phyloP scores from a whole-genome alignment of 1,284 basidiomycete genomes.

The Thelephora terrestris region DNA sequence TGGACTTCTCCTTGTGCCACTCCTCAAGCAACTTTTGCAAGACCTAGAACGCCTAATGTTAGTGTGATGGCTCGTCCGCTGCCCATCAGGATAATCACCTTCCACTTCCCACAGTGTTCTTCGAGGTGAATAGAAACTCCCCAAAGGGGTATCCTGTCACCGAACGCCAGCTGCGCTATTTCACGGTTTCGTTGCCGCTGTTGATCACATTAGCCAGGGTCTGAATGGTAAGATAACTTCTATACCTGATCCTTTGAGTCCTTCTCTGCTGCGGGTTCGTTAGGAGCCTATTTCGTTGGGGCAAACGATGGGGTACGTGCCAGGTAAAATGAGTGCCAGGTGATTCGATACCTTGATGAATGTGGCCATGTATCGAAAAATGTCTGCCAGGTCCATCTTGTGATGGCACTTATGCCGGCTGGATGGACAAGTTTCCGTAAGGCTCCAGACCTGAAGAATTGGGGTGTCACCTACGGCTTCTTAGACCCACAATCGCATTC shows the following conservation, averaged over 20 bases:
- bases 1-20: slow-evolving; percentile 53
- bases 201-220: not conserved
- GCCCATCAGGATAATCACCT: slow-evolving; percentile 30
- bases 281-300: not conserved
- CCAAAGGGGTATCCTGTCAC: slow-evolving; percentile 45
- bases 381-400: slow-evolving; percentile 46
- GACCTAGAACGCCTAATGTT: slow-evolving; percentile 31
- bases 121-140: slow-evolving; percentile 49
- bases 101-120: slow-evolving; percentile 79
- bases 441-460: not conserved
- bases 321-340: slow-evolving; percentile 69
- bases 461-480: slow-evolving; percentile 34
- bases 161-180: slow-evolving; percentile 47
- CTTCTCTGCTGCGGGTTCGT: slow-evolving; percentile 34
- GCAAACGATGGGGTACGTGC: slow-evolving; percentile 24
- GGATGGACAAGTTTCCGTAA: not conserved
- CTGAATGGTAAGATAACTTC: no score
- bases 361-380: slow-evolving; percentile 68
- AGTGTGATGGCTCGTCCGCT: not conserved
- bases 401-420: slow-evolving; percentile 62
- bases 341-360: slow-evolving; percentile 84
- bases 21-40: slow-evolving; percentile 53
- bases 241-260: slow-evolving; percentile 55
- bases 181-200: slow-evolving; percentile 51
- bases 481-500: slow-evolving; percentile 59